phyloP scores from a whole-genome alignment of 2,329 filamentous ascomycete species.

The Hirsutella thompsonii region DNA sequence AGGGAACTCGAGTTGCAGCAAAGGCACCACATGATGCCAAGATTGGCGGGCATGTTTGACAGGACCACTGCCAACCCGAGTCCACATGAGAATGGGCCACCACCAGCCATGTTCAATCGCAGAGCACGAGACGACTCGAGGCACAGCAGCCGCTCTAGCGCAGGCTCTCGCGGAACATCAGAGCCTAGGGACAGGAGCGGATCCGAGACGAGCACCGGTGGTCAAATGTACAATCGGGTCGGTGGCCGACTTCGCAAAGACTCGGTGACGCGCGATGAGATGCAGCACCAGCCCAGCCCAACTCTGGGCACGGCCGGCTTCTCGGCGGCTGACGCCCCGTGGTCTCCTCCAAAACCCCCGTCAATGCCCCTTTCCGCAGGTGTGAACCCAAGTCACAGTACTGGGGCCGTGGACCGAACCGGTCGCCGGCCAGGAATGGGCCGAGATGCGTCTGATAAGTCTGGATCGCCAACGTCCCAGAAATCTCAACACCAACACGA shows the following conservation, averaged over 20 bases:
- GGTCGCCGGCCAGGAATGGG: conserved; percentile 28
- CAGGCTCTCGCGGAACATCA: conserved; percentile 18
- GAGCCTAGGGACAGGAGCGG: conserved; percentile 39
- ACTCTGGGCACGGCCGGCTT: conserved; percentile 32
- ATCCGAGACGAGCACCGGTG: conserved; percentile 38
- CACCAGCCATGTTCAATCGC: conserved; percentile 31
- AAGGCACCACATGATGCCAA: conserved; percentile 21
- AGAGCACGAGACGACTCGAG: conserved; percentile 29
- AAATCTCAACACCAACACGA: conserved; percentile 28
- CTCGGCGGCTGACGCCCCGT: conserved; percentile 26
- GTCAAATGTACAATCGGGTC: conserved; percentile 24
- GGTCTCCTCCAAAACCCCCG: neutral
- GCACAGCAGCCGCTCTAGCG: conserved; percentile 14
- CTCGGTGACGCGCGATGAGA: conserved; percentile 22
- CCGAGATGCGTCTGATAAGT: conserved; percentile 36
- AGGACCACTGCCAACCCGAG: conserved; percentile 16
- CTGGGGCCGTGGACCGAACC: conserved; percentile 3
- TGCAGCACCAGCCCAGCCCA: conserved; percentile 8
- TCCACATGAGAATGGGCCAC: conserved; percentile 31
- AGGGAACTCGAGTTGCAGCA: conserved; percentile 38
- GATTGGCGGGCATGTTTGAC: conserved; percentile 6
- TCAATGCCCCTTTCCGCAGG: neutral
- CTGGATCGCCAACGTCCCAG: conserved; percentile 31
- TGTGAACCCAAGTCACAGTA: conserved; percentile 4
- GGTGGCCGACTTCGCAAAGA: conserved; percentile 26